These are phyloP conservation scores for Zygnema circumcarinatum DNA, from an alignment of 139 green algal species.

Conservation along the genomic window DNA sequence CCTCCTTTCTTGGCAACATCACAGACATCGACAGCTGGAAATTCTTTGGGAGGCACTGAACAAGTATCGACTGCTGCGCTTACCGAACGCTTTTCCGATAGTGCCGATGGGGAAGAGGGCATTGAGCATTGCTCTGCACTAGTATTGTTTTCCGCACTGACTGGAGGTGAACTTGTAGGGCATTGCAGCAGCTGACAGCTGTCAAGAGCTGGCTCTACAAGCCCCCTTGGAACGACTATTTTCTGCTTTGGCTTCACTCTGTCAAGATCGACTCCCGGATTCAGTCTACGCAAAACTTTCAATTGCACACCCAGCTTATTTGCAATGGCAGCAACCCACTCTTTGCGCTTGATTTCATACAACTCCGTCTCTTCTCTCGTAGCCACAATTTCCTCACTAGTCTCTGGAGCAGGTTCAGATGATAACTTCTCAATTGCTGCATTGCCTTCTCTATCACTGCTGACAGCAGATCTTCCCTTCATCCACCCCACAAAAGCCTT, in stretches of 20 bases:
- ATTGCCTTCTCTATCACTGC: background rate
- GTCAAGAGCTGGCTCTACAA: background rate
- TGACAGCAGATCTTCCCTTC: too few species aligned
- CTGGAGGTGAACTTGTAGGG: background rate
- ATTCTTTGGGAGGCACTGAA: background rate
- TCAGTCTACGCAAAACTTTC: background rate
- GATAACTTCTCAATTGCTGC: background rate
- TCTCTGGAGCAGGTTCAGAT: background rate
- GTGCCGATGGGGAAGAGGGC: background rate
- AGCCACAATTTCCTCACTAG: background rate
- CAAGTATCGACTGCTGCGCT: background rate
- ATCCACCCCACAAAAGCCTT: too few species aligned
- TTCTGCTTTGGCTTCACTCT: constrained; percentile 11
- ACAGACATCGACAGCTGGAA: background rate
- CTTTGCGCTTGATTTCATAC: background rate
- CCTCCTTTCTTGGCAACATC: background rate
- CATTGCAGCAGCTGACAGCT: background rate
- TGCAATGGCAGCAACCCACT: background rate
- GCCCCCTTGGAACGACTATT: background rate
- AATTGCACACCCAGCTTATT: constrained; percentile 5
- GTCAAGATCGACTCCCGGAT: constrained; percentile 2
- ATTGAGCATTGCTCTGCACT: background rate
- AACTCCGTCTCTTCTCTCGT: constrained; percentile 7
- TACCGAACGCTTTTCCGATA: background rate
- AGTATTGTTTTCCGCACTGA: background rate